Conservation (phyloP, 148 eudicot genomes). For the Diospyros lotus region DNA sequence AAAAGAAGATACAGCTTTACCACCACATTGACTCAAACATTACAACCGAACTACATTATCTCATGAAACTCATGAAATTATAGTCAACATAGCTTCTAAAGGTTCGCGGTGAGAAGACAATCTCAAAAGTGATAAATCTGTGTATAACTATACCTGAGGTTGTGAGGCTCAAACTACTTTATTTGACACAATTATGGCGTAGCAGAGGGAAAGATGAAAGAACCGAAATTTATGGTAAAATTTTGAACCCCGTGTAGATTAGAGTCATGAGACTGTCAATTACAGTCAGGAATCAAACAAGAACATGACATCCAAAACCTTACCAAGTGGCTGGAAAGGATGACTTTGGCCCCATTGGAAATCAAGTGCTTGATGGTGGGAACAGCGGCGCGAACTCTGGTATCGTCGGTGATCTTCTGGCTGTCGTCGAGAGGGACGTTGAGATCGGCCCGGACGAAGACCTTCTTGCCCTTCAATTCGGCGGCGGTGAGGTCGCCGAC, state of each 20-base stretch:
- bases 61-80: not conserved
- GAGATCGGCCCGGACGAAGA: conserved; percentile 79
- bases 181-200: not conserved
- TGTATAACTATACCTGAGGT: not conserved
- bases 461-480: conserved; percentile 84
- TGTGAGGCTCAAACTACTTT: not conserved
- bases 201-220: not conserved
- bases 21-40: not conserved
- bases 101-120: not conserved
- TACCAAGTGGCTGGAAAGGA: conserved; percentile 80
- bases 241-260: not conserved
- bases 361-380: conserved; percentile 78
- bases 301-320: not conserved
- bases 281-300: no score
- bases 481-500: conserved; percentile 57
- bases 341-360: conserved; percentile 67
- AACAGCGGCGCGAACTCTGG: conserved; percentile 84
- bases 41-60: not conserved
- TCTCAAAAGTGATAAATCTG: not conserved
- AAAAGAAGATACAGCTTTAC: not conserved
- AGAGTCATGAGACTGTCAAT: not conserved
- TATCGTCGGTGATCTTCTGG: conserved; percentile 80
- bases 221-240: not conserved
- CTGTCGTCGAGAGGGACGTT: conserved; percentile 83
- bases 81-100: not conserved